phyloP scores from a whole-genome alignment of 495 filamentous ascomycete genomes.

The Talaromyces wortmannii region DNA sequence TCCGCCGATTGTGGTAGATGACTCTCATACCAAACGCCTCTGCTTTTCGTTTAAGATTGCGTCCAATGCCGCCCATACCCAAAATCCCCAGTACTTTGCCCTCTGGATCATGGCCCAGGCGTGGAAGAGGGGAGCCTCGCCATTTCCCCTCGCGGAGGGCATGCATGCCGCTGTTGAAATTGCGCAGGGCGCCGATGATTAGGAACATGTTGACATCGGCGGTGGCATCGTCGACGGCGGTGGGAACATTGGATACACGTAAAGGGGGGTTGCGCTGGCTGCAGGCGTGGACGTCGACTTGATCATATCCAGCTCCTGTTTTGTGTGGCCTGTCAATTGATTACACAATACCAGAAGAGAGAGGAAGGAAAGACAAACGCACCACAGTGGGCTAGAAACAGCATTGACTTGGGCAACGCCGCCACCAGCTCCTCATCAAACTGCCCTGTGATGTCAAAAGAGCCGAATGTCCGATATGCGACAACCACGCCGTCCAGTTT shows the following conservation, averaged over 20 bases:
- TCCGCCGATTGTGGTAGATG: conserved; percentile 59
- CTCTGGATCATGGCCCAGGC: conserved; percentile 54
- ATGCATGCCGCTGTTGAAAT: conserved; percentile 57
- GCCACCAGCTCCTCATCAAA: conserved; percentile 62
- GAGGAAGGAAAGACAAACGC: conserved; percentile 3
- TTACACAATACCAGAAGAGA: neutral
- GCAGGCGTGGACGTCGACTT: conserved; percentile 67
- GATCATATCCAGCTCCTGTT: conserved; percentile 72
- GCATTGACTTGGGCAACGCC: conserved; percentile 45
- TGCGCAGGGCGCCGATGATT: conserved; percentile 67
- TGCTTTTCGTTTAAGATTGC: conserved; percentile 48
- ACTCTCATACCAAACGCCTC: conserved; percentile 60
- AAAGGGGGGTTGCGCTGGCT: conserved; percentile 49
- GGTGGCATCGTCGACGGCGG: conserved; percentile 72
- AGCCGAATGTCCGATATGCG: conserved; percentile 72
- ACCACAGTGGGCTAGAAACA: conserved; percentile 52
- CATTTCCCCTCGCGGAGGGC: conserved; percentile 55
- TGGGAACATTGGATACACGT: conserved; percentile 73
- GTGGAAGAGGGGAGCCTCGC: conserved; percentile 37
- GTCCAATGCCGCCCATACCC: conserved; percentile 85
- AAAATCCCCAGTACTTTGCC: conserved; percentile 67
- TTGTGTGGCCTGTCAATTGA: neutral
- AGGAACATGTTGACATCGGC: conserved; percentile 75
- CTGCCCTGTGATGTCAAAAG: conserved; percentile 57
- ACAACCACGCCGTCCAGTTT: conserved; percentile 60